These are phyloP conservation scores for Pistacia atlantica DNA, from an alignment of 345 rosid species.

Conservation along the genomic window DNA sequence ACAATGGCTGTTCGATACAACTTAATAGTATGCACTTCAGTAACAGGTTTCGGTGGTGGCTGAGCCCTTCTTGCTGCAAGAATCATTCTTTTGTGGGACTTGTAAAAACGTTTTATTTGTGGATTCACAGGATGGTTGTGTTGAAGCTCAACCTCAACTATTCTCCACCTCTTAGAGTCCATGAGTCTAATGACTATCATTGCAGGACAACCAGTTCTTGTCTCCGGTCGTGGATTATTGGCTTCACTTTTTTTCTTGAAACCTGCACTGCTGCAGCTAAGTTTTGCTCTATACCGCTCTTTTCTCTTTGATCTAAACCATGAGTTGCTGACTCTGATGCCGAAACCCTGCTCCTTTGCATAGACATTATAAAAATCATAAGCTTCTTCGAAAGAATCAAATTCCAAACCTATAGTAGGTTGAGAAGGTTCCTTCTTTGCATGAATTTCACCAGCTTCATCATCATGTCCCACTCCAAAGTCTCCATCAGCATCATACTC, in stretches of 20 bases:
- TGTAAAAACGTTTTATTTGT: slow-evolving; percentile 40
- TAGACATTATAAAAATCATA: slow-evolving; percentile 46
- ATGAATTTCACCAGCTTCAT: slow-evolving; percentile 25
- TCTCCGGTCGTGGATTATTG: slow-evolving; percentile 49
- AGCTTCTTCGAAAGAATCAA: slow-evolving; percentile 51
- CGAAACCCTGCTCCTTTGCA: slow-evolving; percentile 53
- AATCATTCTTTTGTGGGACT: slow-evolving; percentile 48
- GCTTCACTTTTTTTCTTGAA: slow-evolving; percentile 59
- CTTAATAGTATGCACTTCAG: slow-evolving; percentile 48
- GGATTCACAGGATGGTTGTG: slow-evolving; percentile 51
- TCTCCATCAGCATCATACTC: slow-evolving; percentile 39
- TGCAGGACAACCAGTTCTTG: slow-evolving; percentile 56
- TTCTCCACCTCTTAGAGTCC: slow-evolving; percentile 52
- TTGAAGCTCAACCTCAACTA: slow-evolving; percentile 49
- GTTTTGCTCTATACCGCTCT: slow-evolving; percentile 54
- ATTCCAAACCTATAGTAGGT: slow-evolving; percentile 54
- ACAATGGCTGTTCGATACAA: slow-evolving; percentile 39
- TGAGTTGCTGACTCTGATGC: slow-evolving; percentile 54
- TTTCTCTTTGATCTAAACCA: slow-evolving; percentile 52
- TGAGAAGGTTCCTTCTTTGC: slow-evolving; percentile 21
- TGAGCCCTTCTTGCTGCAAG: slow-evolving; percentile 40
- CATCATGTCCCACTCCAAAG: slow-evolving; percentile 24
- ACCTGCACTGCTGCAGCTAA: slow-evolving; percentile 59
- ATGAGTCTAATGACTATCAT: slow-evolving; percentile 46
- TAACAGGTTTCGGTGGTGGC: slow-evolving; percentile 41